These are phyloP conservation scores for Schoenoplectus tabernaemontani DNA, from an alignment of 202 grass and related monocot genomes.

Conservation along the genomic window DNA sequence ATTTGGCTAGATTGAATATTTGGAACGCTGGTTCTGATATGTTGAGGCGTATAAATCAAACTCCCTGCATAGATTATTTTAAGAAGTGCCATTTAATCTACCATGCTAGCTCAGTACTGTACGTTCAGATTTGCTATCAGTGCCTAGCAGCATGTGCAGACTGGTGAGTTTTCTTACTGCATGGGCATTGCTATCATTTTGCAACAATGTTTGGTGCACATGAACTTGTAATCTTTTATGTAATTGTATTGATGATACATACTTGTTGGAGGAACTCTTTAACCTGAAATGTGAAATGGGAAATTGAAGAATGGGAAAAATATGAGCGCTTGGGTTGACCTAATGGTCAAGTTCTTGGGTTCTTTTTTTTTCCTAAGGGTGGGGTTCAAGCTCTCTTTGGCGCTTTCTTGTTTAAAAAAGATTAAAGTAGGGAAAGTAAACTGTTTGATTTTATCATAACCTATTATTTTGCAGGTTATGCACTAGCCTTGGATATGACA, in stretches of 20 bases:
- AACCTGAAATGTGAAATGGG: background rate
- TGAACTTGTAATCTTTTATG: background rate
- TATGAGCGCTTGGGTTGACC: background rate
- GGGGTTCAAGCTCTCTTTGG: no score
- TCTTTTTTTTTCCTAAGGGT: no score
- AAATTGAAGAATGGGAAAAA: conserved; percentile 1
- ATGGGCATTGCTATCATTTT: background rate
- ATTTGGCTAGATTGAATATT: background rate
- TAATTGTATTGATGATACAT: background rate
- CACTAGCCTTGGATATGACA: conserved; percentile 97
- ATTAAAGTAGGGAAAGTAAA: background rate
- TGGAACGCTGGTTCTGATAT: background rate
- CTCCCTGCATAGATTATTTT: background rate
- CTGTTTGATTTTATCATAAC: background rate
- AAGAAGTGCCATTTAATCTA: background rate
- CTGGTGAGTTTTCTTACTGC: background rate
- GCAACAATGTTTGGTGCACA: background rate
- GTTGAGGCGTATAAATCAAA: background rate
- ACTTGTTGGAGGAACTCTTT: background rate
- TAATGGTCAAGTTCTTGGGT: no score
- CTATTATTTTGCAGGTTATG: conserved; percentile 55
- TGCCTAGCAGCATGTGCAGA: background rate
- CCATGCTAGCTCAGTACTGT: background rate
- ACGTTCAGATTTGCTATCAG: background rate
- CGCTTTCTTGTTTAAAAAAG: no score